Conservation (phyloP, 2,329 filamentous ascomycete species). For the Trematosphaeria pertusa region DNA sequence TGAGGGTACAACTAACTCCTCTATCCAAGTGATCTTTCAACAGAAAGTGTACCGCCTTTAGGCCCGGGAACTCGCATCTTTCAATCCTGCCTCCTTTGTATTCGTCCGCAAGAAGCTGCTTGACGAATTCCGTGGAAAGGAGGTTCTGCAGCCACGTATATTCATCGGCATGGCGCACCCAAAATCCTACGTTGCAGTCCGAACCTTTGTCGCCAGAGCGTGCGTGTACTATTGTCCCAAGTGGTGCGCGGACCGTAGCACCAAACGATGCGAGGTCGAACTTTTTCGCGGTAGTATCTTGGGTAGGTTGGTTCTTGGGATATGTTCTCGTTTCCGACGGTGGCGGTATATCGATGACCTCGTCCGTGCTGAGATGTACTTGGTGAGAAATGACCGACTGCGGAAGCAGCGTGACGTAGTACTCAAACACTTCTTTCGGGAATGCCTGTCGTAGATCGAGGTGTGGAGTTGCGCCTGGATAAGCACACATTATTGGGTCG, state of each 20-base stretch:
- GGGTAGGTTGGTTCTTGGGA: slow-evolving; percentile 44
- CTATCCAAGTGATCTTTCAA: slow-evolving; percentile 35
- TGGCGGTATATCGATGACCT: slow-evolving; percentile 39
- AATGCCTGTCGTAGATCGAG: slow-evolving; percentile 49
- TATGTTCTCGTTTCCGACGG: slow-evolving; percentile 40
- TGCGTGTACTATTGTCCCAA: slow-evolving; percentile 55
- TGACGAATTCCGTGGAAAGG: slow-evolving; percentile 33
- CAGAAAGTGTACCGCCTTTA: slow-evolving; percentile 34
- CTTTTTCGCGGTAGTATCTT: slow-evolving; percentile 14
- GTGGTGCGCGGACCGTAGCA: slow-evolving; percentile 39
- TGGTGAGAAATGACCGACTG: slow-evolving; percentile 32
- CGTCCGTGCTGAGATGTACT: slow-evolving; percentile 37
- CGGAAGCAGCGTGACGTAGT: slow-evolving; percentile 49
- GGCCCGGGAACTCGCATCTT: slow-evolving; percentile 29
- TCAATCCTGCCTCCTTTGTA: slow-evolving; percentile 30
- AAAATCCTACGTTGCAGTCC: slow-evolving; percentile 47
- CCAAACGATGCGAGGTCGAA: slow-evolving; percentile 26
- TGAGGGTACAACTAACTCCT: slow-evolving; percentile 33
- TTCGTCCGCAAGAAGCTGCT: slow-evolving; percentile 34
- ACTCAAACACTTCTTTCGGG: slow-evolving; percentile 50
- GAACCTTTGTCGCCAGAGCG: slow-evolving; percentile 51
- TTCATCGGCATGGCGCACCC: slow-evolving; percentile 41
- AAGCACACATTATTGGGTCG: slow-evolving; percentile 54
- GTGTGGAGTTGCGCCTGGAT: slow-evolving; percentile 52
- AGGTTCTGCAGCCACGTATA: slow-evolving; percentile 42